phyloP scores from a whole-genome alignment of 225 moss, liverwort and hornwort species.

The Pseudoscleropodium purum region DNA sequence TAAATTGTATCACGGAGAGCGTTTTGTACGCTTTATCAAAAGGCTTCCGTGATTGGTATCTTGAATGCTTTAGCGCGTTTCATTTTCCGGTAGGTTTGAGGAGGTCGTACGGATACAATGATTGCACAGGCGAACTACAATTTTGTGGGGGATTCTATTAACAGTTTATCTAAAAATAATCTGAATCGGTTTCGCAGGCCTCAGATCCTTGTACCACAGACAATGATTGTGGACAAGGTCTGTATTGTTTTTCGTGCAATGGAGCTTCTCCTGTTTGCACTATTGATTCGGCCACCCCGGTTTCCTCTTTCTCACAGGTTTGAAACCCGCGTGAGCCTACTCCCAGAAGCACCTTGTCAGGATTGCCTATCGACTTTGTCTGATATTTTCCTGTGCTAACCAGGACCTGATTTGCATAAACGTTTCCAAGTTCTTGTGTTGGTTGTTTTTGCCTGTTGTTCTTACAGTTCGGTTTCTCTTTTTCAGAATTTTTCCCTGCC shows the following conservation, averaged over 20 bases:
- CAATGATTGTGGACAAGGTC: conserved; percentile 56
- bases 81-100: background rate
- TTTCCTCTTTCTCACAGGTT: conserved; percentile 52
- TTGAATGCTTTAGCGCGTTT: background rate
- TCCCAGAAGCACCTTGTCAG: background rate
- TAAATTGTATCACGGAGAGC: background rate
- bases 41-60: background rate
- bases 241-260: conserved; percentile 57
- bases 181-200: conserved; percentile 28
- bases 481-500: conserved; percentile 53
- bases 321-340: background rate
- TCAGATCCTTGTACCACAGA: conserved; percentile 38
- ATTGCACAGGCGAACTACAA: background rate
- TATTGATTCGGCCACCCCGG: conserved; percentile 26
- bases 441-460: background rate
- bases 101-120: background rate
- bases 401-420: background rate
- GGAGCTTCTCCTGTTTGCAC: conserved; percentile 36
- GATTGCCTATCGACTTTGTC: background rate
- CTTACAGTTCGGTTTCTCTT: background rate
- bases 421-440: background rate
- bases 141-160: background rate
- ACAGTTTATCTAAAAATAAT: background rate
- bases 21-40: background rate
- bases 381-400: background rate